Evolutionary conservation across 495 filamentous ascomycete genomes (phyloP).

Genomic region (Penicillium atrosanguineum): DNA sequence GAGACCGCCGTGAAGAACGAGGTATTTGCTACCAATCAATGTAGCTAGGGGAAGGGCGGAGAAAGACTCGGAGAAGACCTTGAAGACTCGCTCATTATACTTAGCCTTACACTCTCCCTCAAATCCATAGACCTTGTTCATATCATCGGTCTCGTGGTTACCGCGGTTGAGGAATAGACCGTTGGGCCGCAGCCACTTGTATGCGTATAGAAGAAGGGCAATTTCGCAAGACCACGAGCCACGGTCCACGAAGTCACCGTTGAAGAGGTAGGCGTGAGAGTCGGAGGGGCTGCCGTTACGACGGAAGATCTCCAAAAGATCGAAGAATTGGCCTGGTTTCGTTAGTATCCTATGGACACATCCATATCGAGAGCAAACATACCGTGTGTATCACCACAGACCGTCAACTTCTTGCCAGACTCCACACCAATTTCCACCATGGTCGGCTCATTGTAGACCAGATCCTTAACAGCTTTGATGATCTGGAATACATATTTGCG

Average conservation of each 20-base stretch:
- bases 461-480: slow-evolving; percentile 79
- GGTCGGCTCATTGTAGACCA: slow-evolving; percentile 89
- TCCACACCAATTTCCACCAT: slow-evolving; percentile 93
- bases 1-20: slow-evolving; percentile 91
- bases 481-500: slow-evolving; percentile 98
- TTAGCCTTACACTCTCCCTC: slow-evolving; percentile 98
- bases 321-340: slow-evolving; percentile 85
- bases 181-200: slow-evolving; percentile 90
- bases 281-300: slow-evolving; percentile 82
- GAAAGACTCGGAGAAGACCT: slow-evolving; percentile 97
- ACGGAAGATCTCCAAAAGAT: slow-evolving; percentile 93
- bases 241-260: slow-evolving; percentile 97
- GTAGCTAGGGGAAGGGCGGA: slow-evolving; percentile 92
- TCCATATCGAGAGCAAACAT: slow-evolving; percentile 19
- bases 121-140: slow-evolving; percentile 98
- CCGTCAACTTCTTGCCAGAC: slow-evolving; percentile 74
- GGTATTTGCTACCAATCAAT: slow-evolving; percentile 84
- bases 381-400: slow-evolving; percentile 98
- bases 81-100: slow-evolving; percentile 94
- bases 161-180: slow-evolving; percentile 95
- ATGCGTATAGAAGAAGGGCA: slow-evolving; percentile 87
- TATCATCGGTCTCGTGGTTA: slow-evolving; percentile 99
- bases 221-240: slow-evolving; percentile 98
- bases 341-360: slow-evolving; percentile 4
- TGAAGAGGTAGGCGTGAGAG: slow-evolving; percentile 93